Percentiles rank a stretch among this genome's conserved stretches.
Conservation (phyloP, 2,329 filamentous ascomycete genomes). For the Alternaria infectoria region DNA sequence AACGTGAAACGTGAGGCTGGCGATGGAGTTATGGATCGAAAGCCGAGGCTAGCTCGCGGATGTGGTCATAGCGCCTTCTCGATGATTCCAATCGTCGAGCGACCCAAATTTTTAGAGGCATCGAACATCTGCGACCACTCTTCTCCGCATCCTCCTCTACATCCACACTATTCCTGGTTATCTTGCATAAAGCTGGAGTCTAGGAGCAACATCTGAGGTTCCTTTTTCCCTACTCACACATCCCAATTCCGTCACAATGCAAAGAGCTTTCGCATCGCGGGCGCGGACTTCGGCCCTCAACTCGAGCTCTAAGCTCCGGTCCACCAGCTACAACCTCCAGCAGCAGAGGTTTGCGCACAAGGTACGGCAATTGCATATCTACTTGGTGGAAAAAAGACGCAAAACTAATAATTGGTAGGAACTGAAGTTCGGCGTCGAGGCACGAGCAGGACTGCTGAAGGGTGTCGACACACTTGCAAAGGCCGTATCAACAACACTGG, state of each 20-base stretch:
- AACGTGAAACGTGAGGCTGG: not conserved
- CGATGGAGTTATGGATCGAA: slow-evolving; percentile 5
- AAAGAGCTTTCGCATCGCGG: slow-evolving; percentile 87
- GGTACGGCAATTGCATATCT: slow-evolving; percentile 60
- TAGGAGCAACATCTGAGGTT: slow-evolving; percentile 42
- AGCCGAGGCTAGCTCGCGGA: slow-evolving; percentile 14
- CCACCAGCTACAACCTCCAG: slow-evolving; percentile 71
- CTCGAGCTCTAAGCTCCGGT: slow-evolving; percentile 59
- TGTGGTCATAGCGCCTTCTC: slow-evolving; percentile 17
- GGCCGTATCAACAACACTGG: slow-evolving; percentile 93
- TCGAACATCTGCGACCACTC: slow-evolving; percentile 10
- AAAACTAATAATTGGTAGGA: slow-evolving; percentile 64
- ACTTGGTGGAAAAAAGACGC: not conserved
- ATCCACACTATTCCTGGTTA: slow-evolving; percentile 37
- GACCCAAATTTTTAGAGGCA: slow-evolving; percentile 16
- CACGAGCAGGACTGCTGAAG: slow-evolving; percentile 82
- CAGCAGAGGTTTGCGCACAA: slow-evolving; percentile 98
- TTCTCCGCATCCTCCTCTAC: slow-evolving; percentile 29
- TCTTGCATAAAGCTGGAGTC: slow-evolving; percentile 47
- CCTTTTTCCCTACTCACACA: slow-evolving; percentile 21
- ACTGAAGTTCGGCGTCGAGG: slow-evolving; percentile 97
- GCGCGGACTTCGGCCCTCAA: slow-evolving; percentile 81
- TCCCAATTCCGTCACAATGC: slow-evolving; percentile 69
- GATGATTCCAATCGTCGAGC: slow-evolving; percentile 15
- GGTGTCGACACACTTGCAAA: slow-evolving; percentile 97